Evolutionary conservation across 2,329 filamentous ascomycete genomes (phyloP), one percentile per base, ranked within the genome.

Genomic region (Alternaria gaisen): DNA sequence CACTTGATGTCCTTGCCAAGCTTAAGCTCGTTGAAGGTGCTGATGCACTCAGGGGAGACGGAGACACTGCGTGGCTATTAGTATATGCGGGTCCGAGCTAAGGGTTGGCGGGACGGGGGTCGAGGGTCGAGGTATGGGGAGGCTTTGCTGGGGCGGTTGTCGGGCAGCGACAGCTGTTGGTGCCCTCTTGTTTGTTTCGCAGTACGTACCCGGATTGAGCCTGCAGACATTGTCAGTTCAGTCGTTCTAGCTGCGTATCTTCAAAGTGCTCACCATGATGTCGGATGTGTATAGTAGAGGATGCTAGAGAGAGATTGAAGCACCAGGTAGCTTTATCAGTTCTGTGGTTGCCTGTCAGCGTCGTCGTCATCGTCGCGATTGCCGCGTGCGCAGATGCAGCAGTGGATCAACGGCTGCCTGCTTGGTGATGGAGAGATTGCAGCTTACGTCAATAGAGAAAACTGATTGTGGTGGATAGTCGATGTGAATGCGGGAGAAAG

Each of bases 11-110:
- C 85, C 84, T 93, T 93, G 82, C 82, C 85, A 72, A 93, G 88
- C 88, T 94, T 94, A 70, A 94, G 87, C 72, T 94, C 90, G 81
- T 94, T 93, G 87, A 90, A 94, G 67, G 80, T 79, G 59, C 74
- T 74, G 72, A 86, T 87, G 86, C 91, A 93, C 61, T 94, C 90
- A 77, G 87, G 85, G 69, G 86, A 83, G 74, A 93, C 88, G 78
- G 85, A 85, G 72, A 91, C 90, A 86, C 91, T 93, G 81, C 20
- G 41, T 40, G 8, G 12, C 20, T 36, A 53, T 75, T 70, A 74
- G 69, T 60, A 48, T 47, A 28, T 34, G 43, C 42, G 24, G 24
- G 34, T 42, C 12, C 16, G 58, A 38, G 51, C 54, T 34, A 63
- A 52, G 10, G 24, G 14, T 24, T 12, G 8, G 24, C 34, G 54